These are phyloP conservation scores for Nymphaea thermarum DNA, from an alignment of 164 flowering plant species.

Conservation along the genomic window DNA sequence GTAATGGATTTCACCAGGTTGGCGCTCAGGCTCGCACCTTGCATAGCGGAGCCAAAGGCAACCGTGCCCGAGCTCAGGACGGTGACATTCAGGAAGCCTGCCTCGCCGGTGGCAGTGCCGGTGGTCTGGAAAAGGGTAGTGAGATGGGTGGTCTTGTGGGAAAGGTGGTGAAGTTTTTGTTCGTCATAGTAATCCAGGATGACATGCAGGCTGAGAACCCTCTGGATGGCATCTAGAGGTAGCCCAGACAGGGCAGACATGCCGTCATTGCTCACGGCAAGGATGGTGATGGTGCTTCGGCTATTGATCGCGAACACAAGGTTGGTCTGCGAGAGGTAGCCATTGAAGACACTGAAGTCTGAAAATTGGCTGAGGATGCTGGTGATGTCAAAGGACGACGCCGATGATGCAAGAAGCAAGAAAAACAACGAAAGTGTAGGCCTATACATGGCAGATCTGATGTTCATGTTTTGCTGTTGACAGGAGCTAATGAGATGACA, in stretches of 20 bases:
- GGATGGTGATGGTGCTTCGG: constrained; percentile 52
- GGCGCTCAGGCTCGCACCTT: constrained; percentile 26
- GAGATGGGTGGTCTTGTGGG: constrained; percentile 17
- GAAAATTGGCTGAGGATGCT: constrained; percentile 28
- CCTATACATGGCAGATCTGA: neutral
- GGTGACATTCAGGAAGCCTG: constrained; percentile 46
- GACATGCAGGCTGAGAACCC: constrained; percentile 42
- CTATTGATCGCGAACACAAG: constrained; percentile 37
- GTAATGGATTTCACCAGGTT: constrained; percentile 21
- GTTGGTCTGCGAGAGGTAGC: constrained; percentile 31
- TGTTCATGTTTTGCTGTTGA: neutral
- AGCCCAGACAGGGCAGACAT: constrained; percentile 19
- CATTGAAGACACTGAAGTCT: constrained; percentile 36
- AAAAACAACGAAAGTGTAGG: constrained; percentile 9
- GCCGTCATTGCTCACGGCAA: constrained; percentile 32
- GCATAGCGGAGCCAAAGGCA: constrained; percentile 36
- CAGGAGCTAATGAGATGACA: constrained; percentile 9
- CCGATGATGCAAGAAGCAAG: constrained; percentile 17
- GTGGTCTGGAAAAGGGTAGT: constrained; percentile 53
- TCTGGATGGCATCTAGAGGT: constrained; percentile 17
- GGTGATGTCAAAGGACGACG: constrained; percentile 51
- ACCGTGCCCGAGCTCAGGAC: constrained; percentile 13
- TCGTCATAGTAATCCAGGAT: constrained; percentile 55
- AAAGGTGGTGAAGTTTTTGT: constrained; percentile 20
- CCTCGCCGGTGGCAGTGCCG: constrained; percentile 24